phyloP scores from a whole-genome alignment of 2,329 filamentous ascomycete species.

The Ophiocordyceps robertsii region DNA sequence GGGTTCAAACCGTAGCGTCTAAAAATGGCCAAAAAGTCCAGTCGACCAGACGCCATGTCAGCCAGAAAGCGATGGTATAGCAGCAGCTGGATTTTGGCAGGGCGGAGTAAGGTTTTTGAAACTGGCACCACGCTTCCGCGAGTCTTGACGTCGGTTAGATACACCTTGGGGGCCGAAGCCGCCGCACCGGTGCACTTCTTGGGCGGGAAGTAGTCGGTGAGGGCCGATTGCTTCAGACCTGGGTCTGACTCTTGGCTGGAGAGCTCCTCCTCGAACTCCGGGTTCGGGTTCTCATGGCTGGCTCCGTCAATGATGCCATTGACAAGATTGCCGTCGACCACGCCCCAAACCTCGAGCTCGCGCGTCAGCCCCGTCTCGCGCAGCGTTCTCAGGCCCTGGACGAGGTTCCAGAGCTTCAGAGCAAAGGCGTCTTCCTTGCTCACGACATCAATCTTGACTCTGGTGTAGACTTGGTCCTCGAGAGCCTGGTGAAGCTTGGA shows the following conservation, averaged over 20 bases:
- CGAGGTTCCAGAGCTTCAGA: conserved; percentile 76
- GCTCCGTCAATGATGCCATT: conserved; percentile 86
- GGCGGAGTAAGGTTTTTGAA: conserved; percentile 53
- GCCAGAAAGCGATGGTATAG: conserved; percentile 80
- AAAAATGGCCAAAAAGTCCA: conserved; percentile 59
- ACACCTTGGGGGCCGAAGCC: conserved; percentile 28
- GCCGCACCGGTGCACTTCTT: conserved; percentile 4
- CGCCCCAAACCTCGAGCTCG: conserved; percentile 75
- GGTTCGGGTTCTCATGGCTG: conserved; percentile 63
- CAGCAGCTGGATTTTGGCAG: conserved; percentile 76
- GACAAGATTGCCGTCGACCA: conserved; percentile 68
- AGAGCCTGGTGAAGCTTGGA: conserved; percentile 67
- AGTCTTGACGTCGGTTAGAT: conserved; percentile 84
- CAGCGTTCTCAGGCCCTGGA: conserved; percentile 68
- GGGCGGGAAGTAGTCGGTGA: conserved; percentile 26
- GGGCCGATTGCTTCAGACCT: conserved; percentile 19
- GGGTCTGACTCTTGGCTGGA: conserved; percentile 16
- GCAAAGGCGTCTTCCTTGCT: conserved; percentile 76
- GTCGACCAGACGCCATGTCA: conserved; percentile 54
- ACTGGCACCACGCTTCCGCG: conserved; percentile 52
- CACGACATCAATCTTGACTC: conserved; percentile 56
- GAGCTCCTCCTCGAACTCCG: conserved; percentile 50
- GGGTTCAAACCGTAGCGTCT: conserved; percentile 57
- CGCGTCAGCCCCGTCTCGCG: conserved; percentile 58
- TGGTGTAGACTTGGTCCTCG: conserved; percentile 73